Evolutionary conservation across 495 filamentous ascomycete genomes (phyloP).

Genomic region (Penicillium roqueforti): DNA sequence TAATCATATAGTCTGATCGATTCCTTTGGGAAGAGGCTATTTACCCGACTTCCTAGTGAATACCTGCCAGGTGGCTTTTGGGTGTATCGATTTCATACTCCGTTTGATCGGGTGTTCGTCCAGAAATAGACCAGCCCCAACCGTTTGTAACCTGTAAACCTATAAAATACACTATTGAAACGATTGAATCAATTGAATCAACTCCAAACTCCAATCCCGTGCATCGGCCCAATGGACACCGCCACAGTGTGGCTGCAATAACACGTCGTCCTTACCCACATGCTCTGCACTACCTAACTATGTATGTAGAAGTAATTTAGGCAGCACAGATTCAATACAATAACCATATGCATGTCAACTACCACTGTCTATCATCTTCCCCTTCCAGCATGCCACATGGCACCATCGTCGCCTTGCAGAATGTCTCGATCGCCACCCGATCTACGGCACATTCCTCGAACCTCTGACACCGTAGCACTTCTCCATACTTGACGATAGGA

Average conservation of each 20-base stretch:
- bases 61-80: constrained; percentile 2
- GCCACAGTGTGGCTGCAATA: constrained; percentile 1
- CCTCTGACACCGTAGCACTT: constrained; percentile 29
- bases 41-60: no score
- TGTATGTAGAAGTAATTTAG: not conserved
- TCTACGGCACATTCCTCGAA: constrained; percentile 20
- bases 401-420: constrained; percentile 28
- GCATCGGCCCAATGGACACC: not conserved
- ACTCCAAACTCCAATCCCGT: no score
- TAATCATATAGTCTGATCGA: not conserved
- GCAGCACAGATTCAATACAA: not conserved
- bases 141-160: not conserved
- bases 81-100: constrained; percentile 15
- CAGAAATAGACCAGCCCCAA: not conserved
- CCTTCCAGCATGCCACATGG: constrained; percentile 21
- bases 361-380: constrained; percentile 6
- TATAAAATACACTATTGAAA: not conserved
- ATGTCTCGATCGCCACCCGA: constrained; percentile 23
- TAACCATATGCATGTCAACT: constrained; percentile 5
- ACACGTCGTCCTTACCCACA: no score
- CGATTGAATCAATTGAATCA: no score
- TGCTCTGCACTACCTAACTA: no score
- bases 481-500: constrained; percentile 17
- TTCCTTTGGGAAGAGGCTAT: not conserved
- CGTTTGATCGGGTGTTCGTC: constrained; percentile 5